Base-by-base conservation (phyloP, 2,329 filamentous ascomycete genomes). In the Aspergillus udagawae region DNA sequence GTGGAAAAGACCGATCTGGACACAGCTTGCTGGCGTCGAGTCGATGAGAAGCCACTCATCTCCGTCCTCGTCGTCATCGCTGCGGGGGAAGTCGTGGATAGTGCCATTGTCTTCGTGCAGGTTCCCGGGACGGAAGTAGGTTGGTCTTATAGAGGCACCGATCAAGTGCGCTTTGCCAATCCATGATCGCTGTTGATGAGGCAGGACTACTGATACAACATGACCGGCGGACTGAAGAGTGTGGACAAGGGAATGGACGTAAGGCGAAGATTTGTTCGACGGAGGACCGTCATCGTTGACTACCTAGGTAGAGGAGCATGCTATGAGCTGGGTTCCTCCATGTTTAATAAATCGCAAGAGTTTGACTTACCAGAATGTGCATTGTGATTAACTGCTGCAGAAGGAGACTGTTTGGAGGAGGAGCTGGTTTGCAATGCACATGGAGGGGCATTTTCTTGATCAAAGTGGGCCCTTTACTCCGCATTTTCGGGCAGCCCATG, bases 81-180 rank as follows among this genome's bases (percentile, higher is more conserved):
- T 68, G 49, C 81, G 76, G 42, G 86, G 81, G 27, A 86, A 80
- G 51, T 80, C 75, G 71, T 90, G 87, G 48, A 82, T 86, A 17
- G 85, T 87, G 54, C 89, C 89, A 60, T 90, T 86, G 53, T 86
- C 84, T 62, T 84, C 73, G 63, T 83, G 78, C 1, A 87, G 76
- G 2, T 82, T 83, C 12, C 81, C 82, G 0, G 86, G 86, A 1
- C 88, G 88, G 79, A 92, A 96, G 79, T 96, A 96, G 28, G 85
- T 82, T 8, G 92, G 92, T 71, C 88, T 91, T 60, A 96, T 84
- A 9, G 90, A 89, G 73, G 93, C 88, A 56, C 92, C 92, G 67
- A 97, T 92, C 69, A 97, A 90, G 75, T 97, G 94, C 2, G 94
- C 94, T 80, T 99, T 99, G 67, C 92, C 92, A 68, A 99, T 97